These are phyloP conservation scores for Hysterangium stoloniferum DNA, from an alignment of 768 basidiomycete species.

Conservation along the genomic window DNA sequence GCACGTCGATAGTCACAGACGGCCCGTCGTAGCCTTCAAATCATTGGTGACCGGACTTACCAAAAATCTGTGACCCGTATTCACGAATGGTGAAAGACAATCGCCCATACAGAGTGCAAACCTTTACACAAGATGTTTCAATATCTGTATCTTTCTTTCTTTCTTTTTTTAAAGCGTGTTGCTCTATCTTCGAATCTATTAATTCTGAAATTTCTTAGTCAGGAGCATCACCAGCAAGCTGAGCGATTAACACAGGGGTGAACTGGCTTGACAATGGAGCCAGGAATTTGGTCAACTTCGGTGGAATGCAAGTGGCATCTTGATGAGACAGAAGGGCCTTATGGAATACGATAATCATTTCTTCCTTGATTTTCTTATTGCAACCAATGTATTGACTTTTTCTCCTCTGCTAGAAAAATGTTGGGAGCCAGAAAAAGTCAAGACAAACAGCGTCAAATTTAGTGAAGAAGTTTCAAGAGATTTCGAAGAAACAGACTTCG, in stretches of 20 bases:
- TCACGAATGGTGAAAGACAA: conserved; percentile 65
- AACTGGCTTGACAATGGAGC: conserved; percentile 57
- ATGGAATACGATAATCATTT: conserved; percentile 67
- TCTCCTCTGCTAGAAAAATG: conserved; percentile 52
- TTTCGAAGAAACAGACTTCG: conserved; percentile 44
- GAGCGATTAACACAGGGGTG: conserved; percentile 39
- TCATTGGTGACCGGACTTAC: conserved; percentile 50
- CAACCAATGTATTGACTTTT: too few species aligned
- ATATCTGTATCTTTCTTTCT: conserved; percentile 50
- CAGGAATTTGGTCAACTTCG: conserved; percentile 72
- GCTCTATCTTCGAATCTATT: too few species aligned
- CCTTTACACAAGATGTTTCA: conserved; percentile 59
- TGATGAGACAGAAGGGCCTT: conserved; percentile 89
- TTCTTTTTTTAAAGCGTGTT: not conserved
- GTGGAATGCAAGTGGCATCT: conserved; percentile 58
- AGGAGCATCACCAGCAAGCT: conserved; percentile 65
- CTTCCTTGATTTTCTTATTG: not conserved
- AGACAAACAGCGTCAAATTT: conserved; percentile 36
- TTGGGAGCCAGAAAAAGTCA: conserved; percentile 56
- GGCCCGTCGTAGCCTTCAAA: conserved; percentile 30
- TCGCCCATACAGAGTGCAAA: conserved; percentile 63
- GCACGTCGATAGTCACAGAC: not conserved
- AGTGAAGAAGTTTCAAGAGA: conserved; percentile 38
- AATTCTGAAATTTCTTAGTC: too few species aligned
- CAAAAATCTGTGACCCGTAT: conserved; percentile 57